Base-by-base conservation (phyloP, 1,284 basidiomycete species). In the Rhodotorula sp. region DNA sequence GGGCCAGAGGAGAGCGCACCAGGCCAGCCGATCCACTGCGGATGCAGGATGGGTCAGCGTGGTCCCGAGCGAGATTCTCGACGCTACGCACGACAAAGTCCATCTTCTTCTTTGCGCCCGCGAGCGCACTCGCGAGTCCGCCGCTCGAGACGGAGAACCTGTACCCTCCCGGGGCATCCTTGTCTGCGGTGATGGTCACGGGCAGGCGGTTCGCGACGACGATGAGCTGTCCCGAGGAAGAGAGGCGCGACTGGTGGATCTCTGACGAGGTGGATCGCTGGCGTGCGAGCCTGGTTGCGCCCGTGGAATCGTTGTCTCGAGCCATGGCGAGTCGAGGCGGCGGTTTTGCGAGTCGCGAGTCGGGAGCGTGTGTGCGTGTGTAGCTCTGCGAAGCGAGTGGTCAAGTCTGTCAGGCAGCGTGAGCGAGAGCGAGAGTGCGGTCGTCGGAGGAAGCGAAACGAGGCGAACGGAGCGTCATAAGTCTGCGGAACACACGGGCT, bases 71-170 rank as follows among this genome's bases (percentile, higher is more conserved):
- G 57, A 6, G 1, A 30, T 11, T 20, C 29, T 2, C 1, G 9
- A 20, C 29, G 9, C 4, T 20, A 66, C 74, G 47, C 39, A 75
- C 74, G 39, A 91, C 94, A 82, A 97, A 96, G 79, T 86, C 89
- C 86, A 97, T 89, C 57, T 90, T 92, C 83, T 94, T 95, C 83
- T 97, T 97, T 86, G 92, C 94, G 58, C 94, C 94, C 22, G 90
- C 90, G 70, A 97, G 87, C 59, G 94, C 94, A 64, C 91, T 94
- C 71, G 96, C 94, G 68, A 97, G 89, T 64, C 94, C 94, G 56
- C 94, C 94, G 2, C 91, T 94, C 64, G 91, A 94, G 91, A 95
- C 94, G 84, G 64, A 69, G 71, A 78, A 96, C 82, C 93, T 89
- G 81, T 94, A 96, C 27, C 73, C 73, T 30, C 73, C 73, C 58